Percentiles rank a stretch among this genome's conserved stretches.
Evolutionary conservation across 2,329 filamentous ascomycete genomes (phyloP).

Genomic region (Claviceps maximensis): DNA sequence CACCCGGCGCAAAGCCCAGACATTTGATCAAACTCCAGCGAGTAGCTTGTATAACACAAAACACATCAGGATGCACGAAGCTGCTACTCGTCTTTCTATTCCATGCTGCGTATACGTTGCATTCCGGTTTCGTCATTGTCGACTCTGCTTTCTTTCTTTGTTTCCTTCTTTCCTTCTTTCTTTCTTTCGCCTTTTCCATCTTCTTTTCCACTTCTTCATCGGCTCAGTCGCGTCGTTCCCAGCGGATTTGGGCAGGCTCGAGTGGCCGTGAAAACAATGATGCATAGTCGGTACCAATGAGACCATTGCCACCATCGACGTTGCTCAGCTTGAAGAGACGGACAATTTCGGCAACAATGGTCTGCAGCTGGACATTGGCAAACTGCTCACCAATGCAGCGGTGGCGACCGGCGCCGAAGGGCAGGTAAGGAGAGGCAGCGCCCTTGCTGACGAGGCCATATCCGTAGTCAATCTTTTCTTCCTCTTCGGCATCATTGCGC

Average conservation of each 20-base stretch:
- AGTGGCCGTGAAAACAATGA: constrained; percentile 63
- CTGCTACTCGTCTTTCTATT: background rate
- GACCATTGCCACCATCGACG: constrained; percentile 51
- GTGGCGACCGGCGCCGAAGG: constrained; percentile 86
- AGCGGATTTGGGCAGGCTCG: constrained; percentile 58
- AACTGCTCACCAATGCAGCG: constrained; percentile 96
- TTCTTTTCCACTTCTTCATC: no score
- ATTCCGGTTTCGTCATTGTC: no score
- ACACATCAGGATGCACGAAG: background rate
- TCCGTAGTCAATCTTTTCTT: constrained; percentile 81
- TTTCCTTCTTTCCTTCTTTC: background rate
- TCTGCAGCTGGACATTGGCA: constrained; percentile 82
- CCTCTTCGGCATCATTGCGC: constrained; percentile 35
- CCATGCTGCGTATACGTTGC: background rate
- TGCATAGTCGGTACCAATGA: constrained; percentile 56
- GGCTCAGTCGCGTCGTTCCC: constrained; percentile 50
- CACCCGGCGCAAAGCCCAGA: background rate
- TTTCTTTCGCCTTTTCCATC: background rate
- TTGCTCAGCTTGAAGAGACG: constrained; percentile 71
- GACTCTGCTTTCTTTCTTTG: background rate
- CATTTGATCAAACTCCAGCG: constrained; percentile 2
- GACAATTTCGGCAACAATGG: constrained; percentile 66
- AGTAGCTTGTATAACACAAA: constrained; percentile 1
- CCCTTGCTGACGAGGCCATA: constrained; percentile 91
- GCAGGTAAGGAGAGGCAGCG: constrained; percentile 76